Conservation (phyloP, 768 basidiomycete genomes). For the Kondoa subrosea region DNA sequence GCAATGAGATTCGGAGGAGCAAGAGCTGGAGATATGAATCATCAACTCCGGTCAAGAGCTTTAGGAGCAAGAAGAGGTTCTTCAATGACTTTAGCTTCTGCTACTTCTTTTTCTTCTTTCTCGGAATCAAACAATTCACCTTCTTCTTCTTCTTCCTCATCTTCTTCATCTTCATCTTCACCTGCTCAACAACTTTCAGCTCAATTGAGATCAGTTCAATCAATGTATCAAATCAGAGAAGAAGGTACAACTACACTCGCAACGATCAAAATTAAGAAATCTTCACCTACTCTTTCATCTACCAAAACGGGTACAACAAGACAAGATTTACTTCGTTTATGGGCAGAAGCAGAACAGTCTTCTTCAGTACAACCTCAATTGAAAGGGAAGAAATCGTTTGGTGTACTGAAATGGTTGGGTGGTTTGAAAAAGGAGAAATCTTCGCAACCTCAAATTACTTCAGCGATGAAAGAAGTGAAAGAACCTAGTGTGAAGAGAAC, state of each 20-base stretch:
- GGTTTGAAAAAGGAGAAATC: background rate
- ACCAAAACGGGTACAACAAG: background rate
- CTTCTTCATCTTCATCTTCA: background rate
- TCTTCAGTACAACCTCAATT: background rate
- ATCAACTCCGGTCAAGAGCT: too few species aligned
- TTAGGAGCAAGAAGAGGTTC: background rate
- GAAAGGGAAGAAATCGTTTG: background rate
- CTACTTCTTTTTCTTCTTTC: background rate
- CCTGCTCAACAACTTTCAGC: background rate
- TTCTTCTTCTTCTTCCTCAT: background rate
- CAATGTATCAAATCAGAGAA: background rate
- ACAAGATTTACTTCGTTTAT: background rate
- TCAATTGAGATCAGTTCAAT: background rate
- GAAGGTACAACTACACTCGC: background rate
- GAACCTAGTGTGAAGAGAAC: background rate
- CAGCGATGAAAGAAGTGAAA: background rate
- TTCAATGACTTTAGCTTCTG: background rate
- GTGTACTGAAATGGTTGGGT: background rate
- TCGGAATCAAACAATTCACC: background rate
- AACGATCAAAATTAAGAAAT: background rate
- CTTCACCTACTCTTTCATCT: background rate
- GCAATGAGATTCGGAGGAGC: background rate
- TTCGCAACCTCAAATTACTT: background rate
- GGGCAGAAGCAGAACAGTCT: background rate
- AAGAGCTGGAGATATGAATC: background rate